Evolutionary conservation across 2,329 filamentous ascomycete genomes (phyloP).

Genomic region (Calonectria pauciramosa): DNA sequence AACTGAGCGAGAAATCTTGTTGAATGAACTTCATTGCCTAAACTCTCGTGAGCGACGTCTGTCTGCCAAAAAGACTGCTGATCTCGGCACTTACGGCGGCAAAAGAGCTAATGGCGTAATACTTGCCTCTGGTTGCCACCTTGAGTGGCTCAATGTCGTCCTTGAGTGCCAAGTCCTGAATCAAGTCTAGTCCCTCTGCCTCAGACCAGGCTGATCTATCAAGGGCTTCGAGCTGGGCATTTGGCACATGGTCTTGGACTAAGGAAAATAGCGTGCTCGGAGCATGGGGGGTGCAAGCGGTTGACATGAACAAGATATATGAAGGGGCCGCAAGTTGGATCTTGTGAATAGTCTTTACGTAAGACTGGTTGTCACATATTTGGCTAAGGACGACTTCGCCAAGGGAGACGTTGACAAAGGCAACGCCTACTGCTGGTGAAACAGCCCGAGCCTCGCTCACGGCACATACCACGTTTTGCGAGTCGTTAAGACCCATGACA

Average conservation of each 20-base stretch:
- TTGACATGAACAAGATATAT: constrained; percentile 82
- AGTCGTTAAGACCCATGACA: constrained; percentile 61
- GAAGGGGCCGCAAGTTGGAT: constrained; percentile 84
- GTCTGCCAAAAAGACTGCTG: rapidly evolving
- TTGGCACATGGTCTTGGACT: constrained; percentile 70
- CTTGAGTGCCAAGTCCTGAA: constrained; percentile 82
- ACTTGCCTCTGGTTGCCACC: constrained; percentile 84
- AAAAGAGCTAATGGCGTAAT: constrained; percentile 87
- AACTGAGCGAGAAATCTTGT: constrained; percentile 74
- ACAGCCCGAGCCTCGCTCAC: constrained; percentile 90
- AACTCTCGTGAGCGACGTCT: constrained; percentile 13
- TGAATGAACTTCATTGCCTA: constrained; percentile 88
- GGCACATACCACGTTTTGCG: constrained; percentile 87
- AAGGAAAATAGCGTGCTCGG: constrained; percentile 82
- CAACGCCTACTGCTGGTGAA: constrained; percentile 85
- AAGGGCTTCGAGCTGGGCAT: constrained; percentile 59
- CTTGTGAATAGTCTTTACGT: constrained; percentile 89
- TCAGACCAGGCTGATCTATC: constrained; percentile 91
- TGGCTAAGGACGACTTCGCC: constrained; percentile 89
- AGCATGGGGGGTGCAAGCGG: constrained; percentile 73
- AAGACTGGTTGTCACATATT: constrained; percentile 94
- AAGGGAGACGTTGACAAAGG: constrained; percentile 88
- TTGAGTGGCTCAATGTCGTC: constrained; percentile 87
- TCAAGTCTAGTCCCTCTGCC: constrained; percentile 79
- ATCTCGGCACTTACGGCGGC: constrained; percentile 75